These are phyloP conservation scores for Aspergillus fumigatus DNA, from an alignment of 2,329 filamentous ascomycete species.

Conservation along the genomic window DNA sequence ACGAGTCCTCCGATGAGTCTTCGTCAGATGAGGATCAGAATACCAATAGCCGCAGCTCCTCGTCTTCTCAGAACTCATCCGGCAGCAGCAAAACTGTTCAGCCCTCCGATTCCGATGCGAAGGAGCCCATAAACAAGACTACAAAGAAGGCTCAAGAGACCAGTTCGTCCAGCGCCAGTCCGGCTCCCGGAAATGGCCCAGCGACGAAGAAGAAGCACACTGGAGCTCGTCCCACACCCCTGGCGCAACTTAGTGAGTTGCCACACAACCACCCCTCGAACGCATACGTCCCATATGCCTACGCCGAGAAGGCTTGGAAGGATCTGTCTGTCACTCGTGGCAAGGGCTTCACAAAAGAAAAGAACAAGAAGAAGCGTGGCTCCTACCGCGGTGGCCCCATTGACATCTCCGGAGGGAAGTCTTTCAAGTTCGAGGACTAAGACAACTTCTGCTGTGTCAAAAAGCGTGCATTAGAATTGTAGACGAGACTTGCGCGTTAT, in stretches of 20 bases:
- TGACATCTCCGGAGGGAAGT: conserved; percentile 74
- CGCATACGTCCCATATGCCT: conserved; percentile 76
- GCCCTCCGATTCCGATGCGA: conserved; percentile 20
- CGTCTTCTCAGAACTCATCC: conserved; percentile 18
- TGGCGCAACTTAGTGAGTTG: conserved; percentile 70
- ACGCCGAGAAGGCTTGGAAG: conserved; percentile 81
- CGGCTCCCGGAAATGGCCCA: conserved; percentile 24
- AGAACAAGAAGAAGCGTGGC: conserved; percentile 96
- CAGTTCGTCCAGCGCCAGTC: conserved; percentile 52
- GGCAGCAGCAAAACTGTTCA: conserved; percentile 30
- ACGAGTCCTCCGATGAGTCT: conserved; percentile 25
- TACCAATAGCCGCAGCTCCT: conserved; percentile 12
- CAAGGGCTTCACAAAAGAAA: conserved; percentile 98
- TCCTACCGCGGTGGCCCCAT: conserved; percentile 86
- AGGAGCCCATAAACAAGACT: conserved; percentile 19
- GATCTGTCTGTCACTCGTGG: conserved; percentile 88
- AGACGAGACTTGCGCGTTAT: background rate
- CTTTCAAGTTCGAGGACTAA: conserved; percentile 91
- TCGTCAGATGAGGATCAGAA: conserved; percentile 21
- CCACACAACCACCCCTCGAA: conserved; percentile 70
- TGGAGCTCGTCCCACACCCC: conserved; percentile 62
- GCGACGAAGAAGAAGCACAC: conserved; percentile 40
- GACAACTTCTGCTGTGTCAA: background rate
- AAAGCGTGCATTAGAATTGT: conserved; percentile 10
- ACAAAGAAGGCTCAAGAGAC: conserved; percentile 25